Conservation (phyloP, 176 grass and related monocot species). For the Triticum dicoccoides region DNA sequence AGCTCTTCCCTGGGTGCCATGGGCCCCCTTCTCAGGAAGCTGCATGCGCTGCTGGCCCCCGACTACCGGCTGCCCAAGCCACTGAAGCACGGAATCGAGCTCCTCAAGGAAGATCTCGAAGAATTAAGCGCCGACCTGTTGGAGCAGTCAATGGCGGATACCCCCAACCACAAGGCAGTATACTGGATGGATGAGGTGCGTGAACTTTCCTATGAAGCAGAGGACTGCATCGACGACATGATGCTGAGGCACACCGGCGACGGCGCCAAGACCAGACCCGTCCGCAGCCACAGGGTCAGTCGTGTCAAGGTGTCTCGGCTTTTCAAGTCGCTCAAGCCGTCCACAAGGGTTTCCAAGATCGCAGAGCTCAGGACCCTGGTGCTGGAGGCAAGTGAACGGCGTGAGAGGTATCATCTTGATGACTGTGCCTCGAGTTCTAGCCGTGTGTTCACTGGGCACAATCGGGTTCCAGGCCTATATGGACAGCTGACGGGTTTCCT, state of each 20-base stretch:
- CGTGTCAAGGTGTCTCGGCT: background rate
- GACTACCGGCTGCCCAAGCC: background rate
- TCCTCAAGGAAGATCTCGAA: background rate
- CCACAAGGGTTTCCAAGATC: background rate
- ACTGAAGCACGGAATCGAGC: background rate
- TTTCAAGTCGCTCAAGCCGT: background rate
- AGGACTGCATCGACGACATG: background rate
- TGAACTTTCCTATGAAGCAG: background rate
- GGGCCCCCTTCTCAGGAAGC: conserved; percentile 11
- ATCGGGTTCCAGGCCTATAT: background rate
- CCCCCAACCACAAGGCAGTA: background rate
- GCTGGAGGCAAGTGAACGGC: background rate
- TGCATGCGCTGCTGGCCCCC: background rate
- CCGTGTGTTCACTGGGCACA: background rate
- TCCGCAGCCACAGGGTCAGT: background rate
- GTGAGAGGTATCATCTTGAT: conserved; percentile 2
- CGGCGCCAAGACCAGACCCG: background rate
- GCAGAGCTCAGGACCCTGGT: background rate
- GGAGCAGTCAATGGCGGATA: background rate
- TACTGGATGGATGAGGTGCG: conserved; percentile 4
- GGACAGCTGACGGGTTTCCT: background rate
- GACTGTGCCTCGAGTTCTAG: background rate
- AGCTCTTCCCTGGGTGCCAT: background rate
- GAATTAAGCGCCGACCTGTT: background rate
- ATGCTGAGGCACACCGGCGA: background rate